phyloP scores from a whole-genome alignment of 2,329 filamentous ascomycete genomes.

The Pseudogymnoascus sp. region DNA sequence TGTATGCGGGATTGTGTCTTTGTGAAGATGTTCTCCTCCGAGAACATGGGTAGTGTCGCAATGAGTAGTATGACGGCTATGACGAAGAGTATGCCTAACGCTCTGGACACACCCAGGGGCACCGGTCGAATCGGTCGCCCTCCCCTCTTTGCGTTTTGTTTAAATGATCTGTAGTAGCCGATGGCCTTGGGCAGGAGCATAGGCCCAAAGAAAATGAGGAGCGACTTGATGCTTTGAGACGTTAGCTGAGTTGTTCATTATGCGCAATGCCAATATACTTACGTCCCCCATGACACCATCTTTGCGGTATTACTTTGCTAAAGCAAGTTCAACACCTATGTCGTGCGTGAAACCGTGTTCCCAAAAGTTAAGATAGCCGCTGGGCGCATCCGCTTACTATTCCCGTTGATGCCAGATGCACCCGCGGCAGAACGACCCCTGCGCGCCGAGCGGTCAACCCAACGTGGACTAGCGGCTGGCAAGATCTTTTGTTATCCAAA shows the following conservation, averaged over 20 bases:
- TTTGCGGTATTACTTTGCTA: constrained; percentile 11
- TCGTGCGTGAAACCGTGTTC: not conserved
- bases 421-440: constrained; percentile 1
- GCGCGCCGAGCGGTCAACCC: not conserved
- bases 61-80: constrained; percentile 45
- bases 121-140: constrained; percentile 47
- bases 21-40: constrained; percentile 74
- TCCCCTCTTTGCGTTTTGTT: constrained; percentile 35
- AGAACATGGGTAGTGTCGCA: constrained; percentile 57
- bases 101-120: constrained; percentile 43
- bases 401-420: not conserved
- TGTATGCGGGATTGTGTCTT: constrained; percentile 73
- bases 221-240: constrained; percentile 33
- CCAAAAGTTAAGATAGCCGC: not conserved
- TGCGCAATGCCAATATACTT: constrained; percentile 25
- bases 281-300: constrained; percentile 43
- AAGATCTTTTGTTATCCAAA: constrained; percentile 5
- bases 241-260: not conserved
- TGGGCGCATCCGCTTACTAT: not conserved
- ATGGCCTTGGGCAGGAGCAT: constrained; percentile 60
- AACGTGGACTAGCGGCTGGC: not conserved
- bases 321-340: constrained; percentile 10
- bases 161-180: constrained; percentile 52
- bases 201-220: constrained; percentile 54
- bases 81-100: constrained; percentile 52